These are phyloP conservation scores for Sarocladium strictum DNA, from an alignment of 2,329 filamentous ascomycete genomes.

Conservation along the genomic window DNA sequence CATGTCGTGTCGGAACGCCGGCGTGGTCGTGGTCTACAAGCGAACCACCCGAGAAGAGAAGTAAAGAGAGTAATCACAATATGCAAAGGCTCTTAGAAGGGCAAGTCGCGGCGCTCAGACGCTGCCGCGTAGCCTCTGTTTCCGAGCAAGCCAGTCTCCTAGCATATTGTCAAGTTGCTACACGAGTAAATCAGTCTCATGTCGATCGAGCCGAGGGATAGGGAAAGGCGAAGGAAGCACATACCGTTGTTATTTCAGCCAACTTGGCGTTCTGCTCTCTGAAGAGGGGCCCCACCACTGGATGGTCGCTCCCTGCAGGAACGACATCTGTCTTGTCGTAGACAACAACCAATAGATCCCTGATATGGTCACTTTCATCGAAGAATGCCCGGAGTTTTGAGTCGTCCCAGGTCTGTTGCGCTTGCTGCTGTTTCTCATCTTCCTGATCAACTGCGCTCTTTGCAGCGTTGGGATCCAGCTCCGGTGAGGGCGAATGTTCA, in stretches of 20 bases:
- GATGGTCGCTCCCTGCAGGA: conserved; percentile 77
- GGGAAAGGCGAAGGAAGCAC: conserved; percentile 21
- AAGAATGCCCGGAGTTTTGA: conserved; percentile 80
- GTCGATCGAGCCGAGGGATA: conserved; percentile 14
- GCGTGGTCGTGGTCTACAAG: not conserved
- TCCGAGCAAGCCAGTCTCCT: conserved; percentile 70
- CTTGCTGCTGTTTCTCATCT: conserved; percentile 29
- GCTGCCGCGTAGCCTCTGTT: conserved; percentile 54
- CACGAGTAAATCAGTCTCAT: conserved; percentile 9
- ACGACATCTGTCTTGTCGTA: conserved; percentile 84
- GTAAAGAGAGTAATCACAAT: not conserved
- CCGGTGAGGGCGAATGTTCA: conserved; percentile 52
- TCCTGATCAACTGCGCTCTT: conserved; percentile 20
- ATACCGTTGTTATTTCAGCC: conserved; percentile 74
- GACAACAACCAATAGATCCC: conserved; percentile 84
- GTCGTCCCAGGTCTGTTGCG: conserved; percentile 71
- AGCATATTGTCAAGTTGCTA: conserved; percentile 82
- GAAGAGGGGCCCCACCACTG: conserved; percentile 74
- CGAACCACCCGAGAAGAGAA: not conserved
- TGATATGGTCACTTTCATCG: conserved; percentile 81
- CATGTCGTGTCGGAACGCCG: conserved; percentile 4
- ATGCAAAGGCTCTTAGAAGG: not conserved
- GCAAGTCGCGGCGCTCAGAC: conserved; percentile 25
- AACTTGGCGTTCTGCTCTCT: conserved; percentile 80
- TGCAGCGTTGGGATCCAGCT: conserved; percentile 44